Conservation (phyloP, 1,284 basidiomycete genomes). For the Dichomitus squalens region DNA sequence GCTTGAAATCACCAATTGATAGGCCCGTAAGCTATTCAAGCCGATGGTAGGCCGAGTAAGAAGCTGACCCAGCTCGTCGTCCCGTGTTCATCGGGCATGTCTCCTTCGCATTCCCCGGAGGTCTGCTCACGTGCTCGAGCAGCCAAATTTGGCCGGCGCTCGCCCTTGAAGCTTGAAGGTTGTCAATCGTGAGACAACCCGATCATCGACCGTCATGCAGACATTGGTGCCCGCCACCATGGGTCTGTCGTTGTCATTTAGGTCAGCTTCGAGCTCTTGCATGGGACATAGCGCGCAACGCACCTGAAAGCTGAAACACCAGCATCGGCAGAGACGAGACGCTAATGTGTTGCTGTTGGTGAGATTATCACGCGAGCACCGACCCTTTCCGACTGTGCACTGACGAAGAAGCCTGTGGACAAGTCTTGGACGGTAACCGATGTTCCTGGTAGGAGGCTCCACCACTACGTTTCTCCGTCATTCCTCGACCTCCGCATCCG, state of each 20-base stretch:
- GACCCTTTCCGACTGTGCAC: background rate
- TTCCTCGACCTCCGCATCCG: background rate
- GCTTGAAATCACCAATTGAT: background rate
- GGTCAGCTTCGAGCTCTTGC: background rate
- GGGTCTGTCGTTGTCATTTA: background rate
- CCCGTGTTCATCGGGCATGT: background rate
- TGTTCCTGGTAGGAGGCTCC: background rate
- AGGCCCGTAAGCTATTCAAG: background rate
- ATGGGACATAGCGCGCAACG: background rate
- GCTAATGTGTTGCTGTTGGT: background rate
- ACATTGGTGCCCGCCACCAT: background rate
- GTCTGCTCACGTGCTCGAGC: background rate
- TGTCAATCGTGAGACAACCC: background rate
- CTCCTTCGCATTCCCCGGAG: background rate
- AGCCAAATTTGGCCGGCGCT: background rate
- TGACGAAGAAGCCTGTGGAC: background rate
- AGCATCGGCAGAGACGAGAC: background rate
- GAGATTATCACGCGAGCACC: background rate
- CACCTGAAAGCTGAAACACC: background rate
- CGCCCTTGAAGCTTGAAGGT: background rate
- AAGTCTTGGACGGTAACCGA: background rate
- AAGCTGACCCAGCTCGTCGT: constrained; percentile 5
- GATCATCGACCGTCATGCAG: background rate
- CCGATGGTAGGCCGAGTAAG: background rate
- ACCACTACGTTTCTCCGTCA: background rate